phyloP scores from a whole-genome alignment of 371 early-diverging fungal genomes.

The Funneliformis caledonium region DNA sequence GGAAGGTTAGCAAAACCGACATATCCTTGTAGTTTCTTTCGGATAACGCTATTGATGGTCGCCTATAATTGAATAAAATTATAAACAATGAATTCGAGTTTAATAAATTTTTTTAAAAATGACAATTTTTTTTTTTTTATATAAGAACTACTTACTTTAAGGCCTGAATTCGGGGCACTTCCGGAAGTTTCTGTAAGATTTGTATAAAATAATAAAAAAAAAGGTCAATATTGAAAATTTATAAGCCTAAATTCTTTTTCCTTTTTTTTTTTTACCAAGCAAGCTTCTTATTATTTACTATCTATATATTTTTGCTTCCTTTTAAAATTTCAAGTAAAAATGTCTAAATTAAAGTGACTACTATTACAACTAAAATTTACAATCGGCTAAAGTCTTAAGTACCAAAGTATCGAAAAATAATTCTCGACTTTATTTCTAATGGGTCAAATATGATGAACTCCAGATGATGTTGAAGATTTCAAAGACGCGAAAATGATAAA shows the following conservation, averaged over 20 bases:
- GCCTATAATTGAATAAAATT: conserved; percentile 33
- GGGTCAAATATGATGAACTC: not conserved
- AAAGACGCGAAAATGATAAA: not conserved
- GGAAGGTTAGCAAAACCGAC: conserved; percentile 99
- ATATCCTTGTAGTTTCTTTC: conserved; percentile 88
- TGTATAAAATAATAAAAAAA: not conserved
- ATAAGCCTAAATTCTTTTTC: not conserved
- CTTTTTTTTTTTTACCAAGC: not conserved
- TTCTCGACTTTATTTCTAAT: not conserved
- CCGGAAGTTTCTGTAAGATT: not conserved
- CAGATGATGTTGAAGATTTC: not conserved
- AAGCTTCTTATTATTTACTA: no score
- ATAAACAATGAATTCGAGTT: conserved; percentile 3
- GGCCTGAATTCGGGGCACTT: not conserved
- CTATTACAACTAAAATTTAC: not conserved
- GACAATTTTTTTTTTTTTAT: not conserved
- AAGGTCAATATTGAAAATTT: not conserved
- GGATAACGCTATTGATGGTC: conserved; percentile 52
- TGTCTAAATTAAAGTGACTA: no score
- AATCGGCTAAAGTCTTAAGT: not conserved
- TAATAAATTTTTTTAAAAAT: not conserved
- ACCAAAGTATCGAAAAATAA: not conserved
- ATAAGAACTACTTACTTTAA: not conserved
- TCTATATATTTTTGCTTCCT: no score
- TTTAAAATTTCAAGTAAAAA: no score